Evolutionary conservation across 2,329 filamentous ascomycete genomes (phyloP).

Genomic region (Bipolaris sorokiniana): DNA sequence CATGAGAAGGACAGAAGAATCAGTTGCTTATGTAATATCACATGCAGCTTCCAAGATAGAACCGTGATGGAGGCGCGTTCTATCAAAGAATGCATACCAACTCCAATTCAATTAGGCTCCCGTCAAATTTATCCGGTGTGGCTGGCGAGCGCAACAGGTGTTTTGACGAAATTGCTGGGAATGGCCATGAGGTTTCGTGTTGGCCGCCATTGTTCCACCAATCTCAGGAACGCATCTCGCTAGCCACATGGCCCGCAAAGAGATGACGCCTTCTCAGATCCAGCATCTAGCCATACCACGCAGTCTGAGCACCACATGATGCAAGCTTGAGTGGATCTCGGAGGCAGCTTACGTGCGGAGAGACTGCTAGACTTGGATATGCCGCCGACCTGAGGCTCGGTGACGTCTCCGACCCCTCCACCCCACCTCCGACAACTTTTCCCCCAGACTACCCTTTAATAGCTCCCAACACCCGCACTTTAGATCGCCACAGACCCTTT

Average conservation of each 20-base stretch:
- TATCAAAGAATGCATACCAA: neutral
- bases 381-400: slow-evolving; percentile 25
- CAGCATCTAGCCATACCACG: neutral
- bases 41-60: neutral
- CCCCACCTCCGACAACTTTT: slow-evolving; percentile 22
- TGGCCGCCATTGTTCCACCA: slow-evolving; percentile 15
- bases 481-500: neutral
- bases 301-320: slow-evolving; percentile 4
- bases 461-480: slow-evolving; percentile 2
- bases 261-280: slow-evolving; percentile 8
- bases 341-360: slow-evolving; percentile 8
- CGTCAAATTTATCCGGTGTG: neutral
- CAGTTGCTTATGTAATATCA: slow-evolving; percentile 1
- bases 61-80: neutral
- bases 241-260: neutral
- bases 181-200: neutral
- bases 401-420: slow-evolving; percentile 29
- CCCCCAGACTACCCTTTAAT: slow-evolving; percentile 15
- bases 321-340: slow-evolving; percentile 15
- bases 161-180: neutral
- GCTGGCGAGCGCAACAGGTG: neutral
- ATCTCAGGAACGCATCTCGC: neutral
- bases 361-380: slow-evolving; percentile 18
- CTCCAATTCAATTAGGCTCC: neutral
- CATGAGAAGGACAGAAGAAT: neutral